Conservation (phyloP, 352 stramenopile species). For the Globisporangium nodosum region DNA sequence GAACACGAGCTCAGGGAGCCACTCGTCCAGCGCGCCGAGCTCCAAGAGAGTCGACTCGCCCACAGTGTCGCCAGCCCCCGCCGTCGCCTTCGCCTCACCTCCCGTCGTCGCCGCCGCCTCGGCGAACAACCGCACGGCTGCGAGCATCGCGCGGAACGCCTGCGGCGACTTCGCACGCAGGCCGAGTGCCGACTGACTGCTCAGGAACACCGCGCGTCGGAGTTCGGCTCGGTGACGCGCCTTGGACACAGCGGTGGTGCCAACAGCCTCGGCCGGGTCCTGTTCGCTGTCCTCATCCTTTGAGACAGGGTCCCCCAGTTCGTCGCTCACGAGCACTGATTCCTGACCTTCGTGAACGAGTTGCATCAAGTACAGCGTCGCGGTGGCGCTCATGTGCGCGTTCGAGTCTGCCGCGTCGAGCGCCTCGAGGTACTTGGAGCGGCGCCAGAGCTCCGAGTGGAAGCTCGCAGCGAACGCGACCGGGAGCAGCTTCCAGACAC, state of each 20-base stretch:
- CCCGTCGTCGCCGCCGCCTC: not conserved
- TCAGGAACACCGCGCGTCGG: constrained; percentile 7
- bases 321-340: not conserved
- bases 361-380: constrained; percentile 18
- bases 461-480: constrained; percentile 40
- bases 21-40: constrained; percentile 6
- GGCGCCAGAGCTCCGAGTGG: constrained; percentile 34
- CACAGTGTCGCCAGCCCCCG: not conserved
- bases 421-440: constrained; percentile 24
- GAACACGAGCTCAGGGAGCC: constrained; percentile 10
- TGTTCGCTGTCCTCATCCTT: not conserved
- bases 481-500: constrained; percentile 31
- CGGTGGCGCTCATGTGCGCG: constrained; percentile 35
- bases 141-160: constrained; percentile 11
- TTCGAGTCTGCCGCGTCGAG: constrained; percentile 44
- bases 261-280: not conserved
- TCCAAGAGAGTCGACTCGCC: not conserved
- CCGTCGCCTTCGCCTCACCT: not conserved
- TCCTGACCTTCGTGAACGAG: constrained; percentile 8
- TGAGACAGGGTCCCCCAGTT: not conserved
- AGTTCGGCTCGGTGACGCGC: not conserved
- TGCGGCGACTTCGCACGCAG: constrained; percentile 15
- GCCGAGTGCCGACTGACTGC: constrained; percentile 16
- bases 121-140: constrained; percentile 5
- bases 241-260: not conserved